Evolutionary conservation across 2,329 filamentous ascomycete species (phyloP).

Genomic region (Sordariomycetes sp.): DNA sequence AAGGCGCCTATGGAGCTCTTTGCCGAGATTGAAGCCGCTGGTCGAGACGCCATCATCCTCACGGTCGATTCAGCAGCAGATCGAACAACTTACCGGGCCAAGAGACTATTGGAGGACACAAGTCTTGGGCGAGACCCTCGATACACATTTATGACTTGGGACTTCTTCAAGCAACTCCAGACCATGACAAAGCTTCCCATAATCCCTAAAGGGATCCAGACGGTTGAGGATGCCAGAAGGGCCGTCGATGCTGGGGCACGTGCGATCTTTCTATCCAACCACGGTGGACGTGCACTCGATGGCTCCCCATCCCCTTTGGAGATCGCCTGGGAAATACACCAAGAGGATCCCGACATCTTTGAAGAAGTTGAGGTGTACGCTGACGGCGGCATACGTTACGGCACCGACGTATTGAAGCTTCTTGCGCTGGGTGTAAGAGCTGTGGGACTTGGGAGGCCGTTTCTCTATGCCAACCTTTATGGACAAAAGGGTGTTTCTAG

Average conservation of each 20-base stretch:
- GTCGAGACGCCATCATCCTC: constrained; percentile 25
- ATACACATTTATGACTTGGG: constrained; percentile 17
- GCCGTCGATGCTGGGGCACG: constrained; percentile 17
- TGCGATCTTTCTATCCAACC: constrained; percentile 31
- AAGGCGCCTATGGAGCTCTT: constrained; percentile 21
- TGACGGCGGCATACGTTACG: constrained; percentile 33
- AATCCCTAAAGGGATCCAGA: constrained; percentile 29
- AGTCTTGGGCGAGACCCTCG: constrained; percentile 12
- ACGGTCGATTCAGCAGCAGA: constrained; percentile 28
- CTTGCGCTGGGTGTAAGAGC: constrained; percentile 32
- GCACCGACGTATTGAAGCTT: constrained; percentile 29
- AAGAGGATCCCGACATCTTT: constrained; percentile 25
- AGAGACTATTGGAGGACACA: constrained; percentile 27
- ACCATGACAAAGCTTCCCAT: constrained; percentile 26
- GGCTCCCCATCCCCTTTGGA: constrained; percentile 26
- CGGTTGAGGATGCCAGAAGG: constrained; percentile 22
- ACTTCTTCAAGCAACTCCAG: constrained; percentile 23
- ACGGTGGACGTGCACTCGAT: constrained; percentile 32
- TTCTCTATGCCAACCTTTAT: constrained; percentile 44
- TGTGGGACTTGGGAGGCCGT: constrained; percentile 36
- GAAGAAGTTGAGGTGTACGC: constrained; percentile 26
- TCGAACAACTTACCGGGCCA: constrained; percentile 28
- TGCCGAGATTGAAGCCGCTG: constrained; percentile 18
- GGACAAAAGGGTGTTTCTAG: constrained; percentile 37
- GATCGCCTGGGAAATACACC: constrained; percentile 26